Evolutionary conservation across 495 filamentous ascomycete species (phyloP), one percentile per base, ranked within the genome.

Genomic region (Annulohypoxylon bovei): DNA sequence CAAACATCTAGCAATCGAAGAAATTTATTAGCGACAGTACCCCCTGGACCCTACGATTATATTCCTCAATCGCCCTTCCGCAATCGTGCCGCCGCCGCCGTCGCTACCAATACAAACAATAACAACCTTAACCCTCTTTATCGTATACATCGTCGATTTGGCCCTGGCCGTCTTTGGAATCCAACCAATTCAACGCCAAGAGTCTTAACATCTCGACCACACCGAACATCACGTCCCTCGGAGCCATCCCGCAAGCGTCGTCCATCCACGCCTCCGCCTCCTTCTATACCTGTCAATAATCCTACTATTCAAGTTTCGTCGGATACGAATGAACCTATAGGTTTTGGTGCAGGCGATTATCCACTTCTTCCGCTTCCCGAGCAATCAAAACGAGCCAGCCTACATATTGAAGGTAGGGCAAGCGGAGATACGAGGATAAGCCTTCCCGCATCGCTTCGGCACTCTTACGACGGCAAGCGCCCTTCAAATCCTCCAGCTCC

Each of bases 321-420:
- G 28, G 67, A 72, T 33, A 62, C 78, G 11, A 63, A 67, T 37
- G 70, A 82, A 54, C 69, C 76, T 28, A 74, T 68, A 56, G 78
- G 73, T 28, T 76, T 75, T 67, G 77, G 77, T 12, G 80, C 88
- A 79, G 88, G 88, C 81, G 88, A 88, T 47, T 88, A 87, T 71
- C 91, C 91, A 14, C 87, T 93, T 16, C 84, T 93, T 55, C 87
- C 88, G 11, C 84, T 92, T 32, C 87, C 90, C 49, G 90, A 93
- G 68, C 87, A 87, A 68, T 88, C 86, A 46, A 86, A 86, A 72
- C 76, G 82, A 18, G 76, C 83, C 53, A 92, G 89, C 72, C 80
- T 91, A 28, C 82, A 89, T 63, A 86, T 92, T 55, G 90, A 93
- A 68, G 87, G 86, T 67, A 89, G 85, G 62, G 85, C 86, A 65